Conservation (phyloP, 73 alveolate genomes). For the Paramecium biaurelia region DNA sequence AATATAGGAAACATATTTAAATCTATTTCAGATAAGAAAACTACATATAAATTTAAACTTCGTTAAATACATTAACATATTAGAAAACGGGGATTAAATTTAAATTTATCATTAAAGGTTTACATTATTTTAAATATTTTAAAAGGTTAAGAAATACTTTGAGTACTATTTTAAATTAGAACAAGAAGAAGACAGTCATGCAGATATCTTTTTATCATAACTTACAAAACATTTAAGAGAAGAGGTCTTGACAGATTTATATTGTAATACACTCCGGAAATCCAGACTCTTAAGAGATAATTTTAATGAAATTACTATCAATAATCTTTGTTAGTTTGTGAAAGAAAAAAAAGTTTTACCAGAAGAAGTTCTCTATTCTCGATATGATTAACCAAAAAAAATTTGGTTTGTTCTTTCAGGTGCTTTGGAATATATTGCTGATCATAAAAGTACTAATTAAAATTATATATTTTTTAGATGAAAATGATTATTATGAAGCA, state of each 20-base stretch:
- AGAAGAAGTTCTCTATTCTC: slow-evolving; percentile 6
- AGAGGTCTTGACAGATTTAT: slow-evolving; percentile 26
- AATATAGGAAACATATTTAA: slow-evolving; percentile 37
- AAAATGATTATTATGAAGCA: neutral
- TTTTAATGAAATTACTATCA: neutral
- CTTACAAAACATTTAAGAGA: slow-evolving; percentile 33
- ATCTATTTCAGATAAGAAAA: slow-evolving; percentile 3
- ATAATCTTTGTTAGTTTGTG: slow-evolving; percentile 10
- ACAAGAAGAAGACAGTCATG: neutral
- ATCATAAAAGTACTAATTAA: neutral
- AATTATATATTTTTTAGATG: neutral
- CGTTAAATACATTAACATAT: neutral
- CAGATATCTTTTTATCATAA: neutral
- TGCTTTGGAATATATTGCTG: slow-evolving; percentile 35
- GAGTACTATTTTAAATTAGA: slow-evolving; percentile 16
- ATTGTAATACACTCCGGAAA: neutral
- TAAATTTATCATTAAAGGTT: slow-evolving; percentile 1
- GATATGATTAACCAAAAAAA: slow-evolving; percentile 5
- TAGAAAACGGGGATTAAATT: neutral
- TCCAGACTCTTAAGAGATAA: slow-evolving; percentile 39
- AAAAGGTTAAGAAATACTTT: slow-evolving; percentile 32
- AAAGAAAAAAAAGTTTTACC: slow-evolving; percentile 31
- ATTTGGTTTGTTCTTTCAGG: slow-evolving; percentile 13
- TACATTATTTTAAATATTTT: neutral
- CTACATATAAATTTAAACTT: neutral